Evolutionary conservation across 176 grass and related monocot species (phyloP).

Genomic region (Sorghum bicolor): Sorghum_bicolor_NCBIv3 NC_012870.2:75041001-75041500

Average conservation of each 20-base stretch:
- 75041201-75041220: background rate
- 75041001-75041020: background rate
- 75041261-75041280: background rate
- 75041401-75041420: slow-evolving; percentile 66
- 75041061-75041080: background rate
- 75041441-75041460: background rate
- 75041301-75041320: slow-evolving; percentile 49
- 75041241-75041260: background rate
- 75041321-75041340: slow-evolving; percentile 74
- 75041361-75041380: slow-evolving; percentile 71
- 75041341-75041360: slow-evolving; percentile 92
- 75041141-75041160: slow-evolving; percentile 81
- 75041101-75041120: background rate
- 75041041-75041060: background rate
- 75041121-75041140: slow-evolving; percentile 1
- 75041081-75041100: background rate
- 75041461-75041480: slow-evolving; percentile 14
- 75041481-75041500: slow-evolving; percentile 18
- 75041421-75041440: background rate
- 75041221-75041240: background rate
- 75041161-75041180: slow-evolving; percentile 30
- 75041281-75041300: background rate
- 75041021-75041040: background rate
- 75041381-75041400: slow-evolving; percentile 66
- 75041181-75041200: background rate